Base-by-base conservation (phyloP, 2,329 filamentous ascomycete species). In the Elsinoe necatrix region DNA sequence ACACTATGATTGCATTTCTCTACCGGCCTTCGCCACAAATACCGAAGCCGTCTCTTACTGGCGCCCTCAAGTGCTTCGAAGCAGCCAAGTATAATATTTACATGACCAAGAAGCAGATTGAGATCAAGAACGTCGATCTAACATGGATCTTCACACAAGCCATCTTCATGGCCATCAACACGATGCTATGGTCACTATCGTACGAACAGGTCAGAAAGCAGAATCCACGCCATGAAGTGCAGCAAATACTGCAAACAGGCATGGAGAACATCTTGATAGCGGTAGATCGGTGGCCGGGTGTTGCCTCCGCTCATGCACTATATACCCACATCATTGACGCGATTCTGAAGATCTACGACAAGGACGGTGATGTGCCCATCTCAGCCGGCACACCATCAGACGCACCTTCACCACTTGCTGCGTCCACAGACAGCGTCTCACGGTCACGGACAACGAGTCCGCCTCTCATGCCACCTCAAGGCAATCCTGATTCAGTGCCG, bases 61-160 rank as follows among this genome's bases (percentile, higher is more conserved):
- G 91, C 0, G 92, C 92, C 1, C 74, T 80, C 29, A 85, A 83
- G 63, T 97, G 91, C 68, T 96, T 87, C 66, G 84, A 93, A 45
- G 90, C 89, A 39, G 85, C 89, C 47, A 79, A 84, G 9, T 88
- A 83, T 70, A 91, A 95, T 66, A 88, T 96, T 64, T 80, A 85
- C 62, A 82, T 92, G 67, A 86, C 90, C 43, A 83, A 82, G 66
- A 84, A 86, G 64, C 90, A 95, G 69, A 86, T 95, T 66, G 81
- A 85, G 62, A 83, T 80, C 14, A 80, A 81, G 12, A 84, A 83
- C 20, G 82, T 93, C 9, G 92, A 96, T 66, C 78, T 96, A 59
- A 96, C 91, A 0, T 97, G 92, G 92, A 85, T 95, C 42, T 95
- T 95, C 66, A 82, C 95, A 1, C 80, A 95, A 58, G 84, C 86